phyloP scores from a whole-genome alignment of 2,329 filamentous ascomycete genomes.

The Talaromyces piceae region DNA sequence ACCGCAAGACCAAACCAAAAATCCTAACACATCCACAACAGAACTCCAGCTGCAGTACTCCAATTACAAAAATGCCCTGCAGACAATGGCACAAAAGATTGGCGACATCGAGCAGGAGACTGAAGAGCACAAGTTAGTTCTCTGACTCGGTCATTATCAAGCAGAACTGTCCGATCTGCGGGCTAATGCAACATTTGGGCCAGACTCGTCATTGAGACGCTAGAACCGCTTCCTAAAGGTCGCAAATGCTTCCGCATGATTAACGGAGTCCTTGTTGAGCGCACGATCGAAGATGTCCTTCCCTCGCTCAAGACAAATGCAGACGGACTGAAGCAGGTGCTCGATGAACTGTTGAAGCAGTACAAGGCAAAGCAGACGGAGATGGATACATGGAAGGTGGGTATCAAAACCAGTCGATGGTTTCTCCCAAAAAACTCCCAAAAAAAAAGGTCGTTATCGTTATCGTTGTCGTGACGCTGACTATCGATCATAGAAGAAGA shows the following conservation, averaged over 20 bases:
- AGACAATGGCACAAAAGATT: slow-evolving; percentile 92
- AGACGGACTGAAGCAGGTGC: slow-evolving; percentile 85
- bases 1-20: slow-evolving; percentile 1
- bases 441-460: background rate
- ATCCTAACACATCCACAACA: slow-evolving; percentile 16
- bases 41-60: slow-evolving; percentile 45
- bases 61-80: slow-evolving; percentile 62
- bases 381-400: slow-evolving; percentile 96
- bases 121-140: slow-evolving; percentile 89
- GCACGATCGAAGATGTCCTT: slow-evolving; percentile 86
- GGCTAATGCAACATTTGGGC: slow-evolving; percentile 12
- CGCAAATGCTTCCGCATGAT: slow-evolving; percentile 99
- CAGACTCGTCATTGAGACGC: slow-evolving; percentile 88
- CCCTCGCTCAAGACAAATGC: slow-evolving; percentile 89
- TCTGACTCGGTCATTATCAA: background rate
- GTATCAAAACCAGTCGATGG: no score
- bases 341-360: slow-evolving; percentile 91
- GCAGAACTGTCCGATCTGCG: background rate
- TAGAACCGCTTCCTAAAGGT: slow-evolving; percentile 71
- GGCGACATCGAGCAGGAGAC: slow-evolving; percentile 95
- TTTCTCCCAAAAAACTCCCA: no score
- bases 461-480: background rate
- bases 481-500: slow-evolving; percentile 37
- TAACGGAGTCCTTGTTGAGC: slow-evolving; percentile 90
- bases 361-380: slow-evolving; percentile 93